phyloP scores from a whole-genome alignment of 2,329 filamentous ascomycete species.

The Pestalotiopsis sp. region DNA sequence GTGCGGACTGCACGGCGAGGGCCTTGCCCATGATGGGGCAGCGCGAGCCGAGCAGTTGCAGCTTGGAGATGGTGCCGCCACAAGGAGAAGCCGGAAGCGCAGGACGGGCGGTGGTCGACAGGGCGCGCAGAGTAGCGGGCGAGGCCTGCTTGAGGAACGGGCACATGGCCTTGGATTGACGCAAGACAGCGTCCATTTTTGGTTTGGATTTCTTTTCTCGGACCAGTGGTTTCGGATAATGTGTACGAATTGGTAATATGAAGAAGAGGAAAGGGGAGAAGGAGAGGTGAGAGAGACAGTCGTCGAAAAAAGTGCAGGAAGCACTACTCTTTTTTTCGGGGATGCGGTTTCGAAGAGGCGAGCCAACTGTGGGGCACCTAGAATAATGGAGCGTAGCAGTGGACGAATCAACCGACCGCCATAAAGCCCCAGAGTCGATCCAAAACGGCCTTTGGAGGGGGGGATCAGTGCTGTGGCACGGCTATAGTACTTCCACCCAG shows the following conservation, averaged over 20 bases:
- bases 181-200: conserved; percentile 88
- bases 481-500: neutral
- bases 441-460: neutral
- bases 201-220: conserved; percentile 28
- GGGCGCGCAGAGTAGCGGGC: conserved; percentile 84
- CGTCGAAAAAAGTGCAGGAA: neutral
- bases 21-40: conserved; percentile 99
- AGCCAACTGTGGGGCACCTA: neutral
- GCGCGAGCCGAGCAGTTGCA: conserved; percentile 90
- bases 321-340: neutral
- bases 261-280: neutral
- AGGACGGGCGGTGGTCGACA: conserved; percentile 73
- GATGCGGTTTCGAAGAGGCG: neutral
- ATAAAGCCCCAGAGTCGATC: conserved; percentile 8
- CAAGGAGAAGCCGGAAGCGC: conserved; percentile 65
- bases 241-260: too few species aligned
- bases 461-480: neutral
- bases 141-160: conserved; percentile 96
- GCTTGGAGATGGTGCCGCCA: conserved; percentile 93
- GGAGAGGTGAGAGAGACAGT: neutral
- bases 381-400: neutral
- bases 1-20: conserved; percentile 79
- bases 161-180: conserved; percentile 95
- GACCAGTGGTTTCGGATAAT: neutral
- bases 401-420: neutral